These are phyloP conservation scores for Pseudonitzschia pungens DNA, from an alignment of 108 stramenopile genomes.

Conservation along the genomic window DNA sequence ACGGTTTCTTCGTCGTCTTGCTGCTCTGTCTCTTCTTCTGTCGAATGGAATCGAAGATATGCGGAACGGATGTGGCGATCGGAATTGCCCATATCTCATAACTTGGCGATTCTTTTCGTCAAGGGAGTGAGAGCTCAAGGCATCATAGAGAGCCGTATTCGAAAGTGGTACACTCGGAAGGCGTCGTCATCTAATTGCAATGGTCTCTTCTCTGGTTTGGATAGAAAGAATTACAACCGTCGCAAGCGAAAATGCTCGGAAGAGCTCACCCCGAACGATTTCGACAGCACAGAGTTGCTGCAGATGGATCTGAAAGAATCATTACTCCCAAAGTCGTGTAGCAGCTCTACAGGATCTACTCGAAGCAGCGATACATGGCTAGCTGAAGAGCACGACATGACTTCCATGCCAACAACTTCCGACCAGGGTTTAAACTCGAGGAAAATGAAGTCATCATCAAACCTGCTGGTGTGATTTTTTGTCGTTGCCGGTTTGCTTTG, in stretches of 20 bases:
- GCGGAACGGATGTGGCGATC: conserved; percentile 1
- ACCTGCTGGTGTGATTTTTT: conserved; percentile 4
- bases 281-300: not conserved
- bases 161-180: conserved; percentile 20
- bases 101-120: conserved; percentile 27
- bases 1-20: not conserved
- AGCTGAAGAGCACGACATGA: not conserved
- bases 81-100: conserved; percentile 20
- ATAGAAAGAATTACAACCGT: not conserved
- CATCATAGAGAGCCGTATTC: conserved; percentile 39
- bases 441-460: conserved; percentile 7
- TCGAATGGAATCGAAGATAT: not conserved
- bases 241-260: conserved; percentile 31
- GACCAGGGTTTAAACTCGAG: not conserved
- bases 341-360: not conserved
- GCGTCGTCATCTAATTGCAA: conserved; percentile 7
- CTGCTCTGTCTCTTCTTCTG: not conserved
- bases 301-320: conserved; percentile 6
- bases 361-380: not conserved
- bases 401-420: not conserved
- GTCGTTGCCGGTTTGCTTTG: not conserved
- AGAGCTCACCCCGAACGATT: conserved; percentile 15
- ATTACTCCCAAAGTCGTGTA: not conserved
- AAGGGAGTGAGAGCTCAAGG: conserved; percentile 27
- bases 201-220: not conserved